Evolutionary conservation across 202 grass and related monocot genomes (phyloP), one percentile per base, ranked within the genome.

Genomic region (Cymbopogon flexuosus): DNA sequence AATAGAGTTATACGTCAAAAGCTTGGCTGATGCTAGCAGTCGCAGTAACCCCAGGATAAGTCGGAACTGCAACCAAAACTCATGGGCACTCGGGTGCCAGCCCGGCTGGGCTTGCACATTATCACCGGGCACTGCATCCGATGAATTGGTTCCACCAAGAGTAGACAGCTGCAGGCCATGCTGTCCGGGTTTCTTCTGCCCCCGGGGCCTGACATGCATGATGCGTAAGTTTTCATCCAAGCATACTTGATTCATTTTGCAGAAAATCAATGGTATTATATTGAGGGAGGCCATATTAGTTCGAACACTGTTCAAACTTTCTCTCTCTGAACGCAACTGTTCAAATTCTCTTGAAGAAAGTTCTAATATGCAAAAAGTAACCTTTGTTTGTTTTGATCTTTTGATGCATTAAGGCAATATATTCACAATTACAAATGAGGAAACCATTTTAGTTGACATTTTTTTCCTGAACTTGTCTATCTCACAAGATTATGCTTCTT

Each of bases 141-240:
- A 42, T 8, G 41, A 41, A 27, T 4, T 10, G 5, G 2, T 92
- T 18, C 87, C 82, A 60, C 11, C 46, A 41, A 87, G 93, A 84
- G 66, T 57, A 62, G 29, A 21, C 19, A 36, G 15, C 1, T 88
- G 89, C 63, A 60, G 68, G 22, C 87, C 90, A 71, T 92, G 89
- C 30, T 96, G 89, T 72, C 75, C 75, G 5, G 93, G 90, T 27
- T 96, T 92, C 75, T 92, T 92, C 82, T 96, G 87, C 72, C 90
- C 89, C 73, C 65, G 49, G 68, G 93, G 87, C 23, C 74, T 92
- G 72, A 96, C 90, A 52, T 92, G 93, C 85, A 96, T 96, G 90
- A 88, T 92, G 31, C 93, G 93, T 96, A 79, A 92, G 87, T 83
- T 46, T 74, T 79, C 37, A 5, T 35, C 34, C n/a, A 37, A 35